Percentiles rank a stretch among this genome's conserved stretches.
Conservation (phyloP, 495 filamentous ascomycete species). For the Annulohypoxylon moriforme region DNA sequence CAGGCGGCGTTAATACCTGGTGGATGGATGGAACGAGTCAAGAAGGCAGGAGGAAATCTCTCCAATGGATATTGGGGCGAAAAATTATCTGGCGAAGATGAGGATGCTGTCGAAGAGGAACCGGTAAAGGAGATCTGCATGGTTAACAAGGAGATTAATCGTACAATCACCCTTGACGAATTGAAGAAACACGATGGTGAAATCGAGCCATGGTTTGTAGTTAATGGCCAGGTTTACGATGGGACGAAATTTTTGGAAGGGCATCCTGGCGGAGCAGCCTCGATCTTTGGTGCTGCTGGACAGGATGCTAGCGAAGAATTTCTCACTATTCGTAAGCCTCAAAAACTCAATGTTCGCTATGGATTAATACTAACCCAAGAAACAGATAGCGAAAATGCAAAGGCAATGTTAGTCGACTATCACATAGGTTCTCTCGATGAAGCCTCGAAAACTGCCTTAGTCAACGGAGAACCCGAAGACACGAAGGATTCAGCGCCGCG, state of each 20-base stretch:
- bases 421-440: conserved; percentile 84
- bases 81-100: conserved; percentile 68
- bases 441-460: conserved; percentile 64
- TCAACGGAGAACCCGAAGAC: conserved; percentile 32
- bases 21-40: conserved; percentile 97
- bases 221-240: conserved; percentile 93
- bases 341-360: not conserved
- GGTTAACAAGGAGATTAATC: conserved; percentile 75
- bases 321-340: conserved; percentile 85
- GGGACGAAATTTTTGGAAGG: conserved; percentile 84
- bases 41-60: conserved; percentile 85
- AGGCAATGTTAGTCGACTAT: conserved; percentile 88
- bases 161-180: conserved; percentile 76
- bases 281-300: conserved; percentile 86
- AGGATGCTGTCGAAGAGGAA: conserved; percentile 51
- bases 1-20: conserved; percentile 81
- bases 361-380: conserved; percentile 10
- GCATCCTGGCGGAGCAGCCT: conserved; percentile 90
- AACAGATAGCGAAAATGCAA: conserved; percentile 89
- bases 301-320: conserved; percentile 94
- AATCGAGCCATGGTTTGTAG: conserved; percentile 86
- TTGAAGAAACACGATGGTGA: conserved; percentile 74
- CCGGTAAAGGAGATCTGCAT: conserved; percentile 77
- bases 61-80: conserved; percentile 91
- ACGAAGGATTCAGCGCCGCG: conserved; percentile 52